These are phyloP conservation scores for Albugo laibachii DNA, from an alignment of 352 stramenopile species.

Conservation along the genomic window DNA sequence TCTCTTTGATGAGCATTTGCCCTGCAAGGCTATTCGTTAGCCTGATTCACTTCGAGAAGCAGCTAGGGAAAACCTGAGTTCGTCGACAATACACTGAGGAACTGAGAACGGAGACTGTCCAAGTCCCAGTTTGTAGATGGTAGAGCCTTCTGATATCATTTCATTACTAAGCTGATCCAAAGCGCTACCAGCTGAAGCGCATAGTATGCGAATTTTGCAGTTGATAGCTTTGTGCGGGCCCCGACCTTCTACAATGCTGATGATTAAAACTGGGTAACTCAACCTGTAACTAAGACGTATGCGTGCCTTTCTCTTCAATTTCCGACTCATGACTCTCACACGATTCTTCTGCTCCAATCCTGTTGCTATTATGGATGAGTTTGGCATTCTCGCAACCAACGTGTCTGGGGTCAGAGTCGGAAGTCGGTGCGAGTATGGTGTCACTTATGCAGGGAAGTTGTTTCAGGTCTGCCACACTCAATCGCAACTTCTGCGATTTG, in stretches of 20 bases:
- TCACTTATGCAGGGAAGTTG: no score
- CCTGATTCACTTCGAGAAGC: neutral
- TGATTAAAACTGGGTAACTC: no score
- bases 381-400: no score
- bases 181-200: slow-evolving; percentile 48
- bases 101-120: slow-evolving; percentile 76
- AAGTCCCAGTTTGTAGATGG: slow-evolving; percentile 70
- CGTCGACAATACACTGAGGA: slow-evolving; percentile 72
- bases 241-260: neutral
- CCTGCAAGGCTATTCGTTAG: slow-evolving; percentile 9
- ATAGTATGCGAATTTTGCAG: slow-evolving; percentile 74
- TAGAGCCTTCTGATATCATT: slow-evolving; percentile 58
- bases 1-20: slow-evolving; percentile 64
- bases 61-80: slow-evolving; percentile 33
- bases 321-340: no score
- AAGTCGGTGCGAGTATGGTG: no score
- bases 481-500: slow-evolving; percentile 1
- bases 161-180: slow-evolving; percentile 75
- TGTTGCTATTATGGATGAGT: no score
- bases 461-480: no score
- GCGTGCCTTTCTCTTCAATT: no score
- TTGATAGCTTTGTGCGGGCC: slow-evolving; percentile 70
- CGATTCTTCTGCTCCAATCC: no score
- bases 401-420: no score
- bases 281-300: no score